Evolutionary conservation across 2,329 filamentous ascomycete species (phyloP), one percentile per base, ranked within the genome.

Genomic region (Sporothrix dimorphospora): DNA sequence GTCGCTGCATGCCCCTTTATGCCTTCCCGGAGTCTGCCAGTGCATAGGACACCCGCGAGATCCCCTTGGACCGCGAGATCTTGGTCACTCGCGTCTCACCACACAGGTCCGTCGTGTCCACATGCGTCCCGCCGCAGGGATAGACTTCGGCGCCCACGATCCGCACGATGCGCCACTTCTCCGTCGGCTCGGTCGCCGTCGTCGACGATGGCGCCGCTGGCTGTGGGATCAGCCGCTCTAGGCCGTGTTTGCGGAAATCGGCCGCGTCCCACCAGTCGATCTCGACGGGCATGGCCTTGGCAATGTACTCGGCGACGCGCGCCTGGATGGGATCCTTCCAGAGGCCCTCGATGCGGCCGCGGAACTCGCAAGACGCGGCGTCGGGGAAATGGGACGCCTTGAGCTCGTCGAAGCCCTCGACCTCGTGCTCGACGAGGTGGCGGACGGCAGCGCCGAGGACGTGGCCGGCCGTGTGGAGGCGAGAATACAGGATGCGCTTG

Each of bases 111-210:
- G 89, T 91, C 21, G 81, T 85, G 40, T 86, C 82, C 3, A 93
- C 91, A 82, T 94, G 92, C 34, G 91, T 94, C 0, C 91, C 91
- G 8, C 91, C 92, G 79, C 92, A 94, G 0, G 91, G 91, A 81
- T 94, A 93, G 34, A 86, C 86, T 75, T 91, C 92, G 0, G 87
- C 86, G 0, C 90, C 91, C 0, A 88, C 86, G 73, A 94, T 92
- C 72, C 88, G 86, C 30, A 93, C 91, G 0, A 93, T 89, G 9
- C 91, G 83, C 42, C 90, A 88, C 78, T 87, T 89, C 75, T 86
- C 86, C 30, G 85, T 87, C 7, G 9, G 38, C 4, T 7, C 59
- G 2, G 8, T 47, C 16, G 45, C n/a, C 12, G 61, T 30, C 0
- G 81, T 80, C 9, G 82, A 81, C 73, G 81, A 45, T 51, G 63